Base-by-base conservation (phyloP, 2,329 filamentous ascomycete species). In the Emergomyces africanus region DNA sequence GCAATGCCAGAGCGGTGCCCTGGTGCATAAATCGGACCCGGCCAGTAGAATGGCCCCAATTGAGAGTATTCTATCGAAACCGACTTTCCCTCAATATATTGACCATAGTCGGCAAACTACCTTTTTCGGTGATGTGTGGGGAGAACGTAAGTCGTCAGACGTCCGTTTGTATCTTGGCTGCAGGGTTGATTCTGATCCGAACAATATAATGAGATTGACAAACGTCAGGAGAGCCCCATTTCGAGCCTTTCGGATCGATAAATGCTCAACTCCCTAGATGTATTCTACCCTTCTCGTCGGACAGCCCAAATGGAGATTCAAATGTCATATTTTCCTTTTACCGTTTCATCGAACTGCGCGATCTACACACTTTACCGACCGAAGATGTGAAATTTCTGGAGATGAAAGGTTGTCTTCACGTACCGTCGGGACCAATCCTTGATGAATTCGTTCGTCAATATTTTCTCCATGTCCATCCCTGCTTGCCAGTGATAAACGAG, bases 311-410 rank as follows among this genome's bases (percentile, higher is more conserved):
- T 71, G 9, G 71, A 70, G 48, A 69, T 73, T 61, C 74, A 72
- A 23, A 75, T 72, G 4, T 71, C 71, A 60, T 72, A 54, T 72
- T 75, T 50, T 61, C 60, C 5, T 61, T 57, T 39, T 61, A 66
- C 33, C 46, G 44, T 3, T 70, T 71, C 35, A 48, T 71, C 28
- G 60, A 66, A 28, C 54, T 63, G 12, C 58, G 60, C 6, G 51
- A 62, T 18, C 54, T 68, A 25, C 54, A 57, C 2, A 58, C 46
- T 8, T 59, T 71, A 2, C 61, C 67, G 54, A 71, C 73, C 0
- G 75, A 78, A 62, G 78, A 80, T 63, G 71, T 78, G 61, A 75
- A 75, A 60, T 79, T 75, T 61, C 69, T 80, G 41, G 72, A 75
- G 54, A 69, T 73, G 0, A 77, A 80, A 61, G 75, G 75, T 4